phyloP scores from a whole-genome alignment of 805 yeast species.

The Candida lessepsii region DNA sequence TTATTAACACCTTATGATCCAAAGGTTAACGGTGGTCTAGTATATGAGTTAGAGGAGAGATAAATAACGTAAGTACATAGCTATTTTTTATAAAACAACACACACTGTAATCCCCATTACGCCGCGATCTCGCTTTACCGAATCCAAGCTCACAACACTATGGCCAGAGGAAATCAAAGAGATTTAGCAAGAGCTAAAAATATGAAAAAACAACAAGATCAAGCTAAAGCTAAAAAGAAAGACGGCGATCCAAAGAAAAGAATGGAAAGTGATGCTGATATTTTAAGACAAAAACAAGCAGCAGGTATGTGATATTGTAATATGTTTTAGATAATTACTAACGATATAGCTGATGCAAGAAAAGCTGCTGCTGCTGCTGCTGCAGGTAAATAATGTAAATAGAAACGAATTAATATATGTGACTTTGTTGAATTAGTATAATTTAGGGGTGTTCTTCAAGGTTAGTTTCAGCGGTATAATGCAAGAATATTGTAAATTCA shows the following conservation, averaged over 20 bases:
- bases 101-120: too few species aligned
- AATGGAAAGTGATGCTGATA: constrained; percentile 86
- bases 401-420: too few species aligned
- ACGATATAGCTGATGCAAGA: constrained; percentile 47
- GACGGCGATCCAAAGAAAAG: constrained; percentile 84
- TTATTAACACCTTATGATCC: constrained; percentile 78
- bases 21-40: constrained; percentile 50
- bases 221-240: constrained; percentile 56
- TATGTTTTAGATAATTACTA: constrained; percentile 13
- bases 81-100: too few species aligned
- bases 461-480: too few species aligned
- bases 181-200: constrained; percentile 90
- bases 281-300: constrained; percentile 84
- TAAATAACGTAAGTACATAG: constrained; percentile 15
- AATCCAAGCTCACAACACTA: constrained; percentile 27
- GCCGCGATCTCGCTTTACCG: too few species aligned
- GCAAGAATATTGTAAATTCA: too few species aligned
- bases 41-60: constrained; percentile 55
- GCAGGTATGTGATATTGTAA: constrained; percentile 53
- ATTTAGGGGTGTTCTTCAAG: too few species aligned
- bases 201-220: constrained; percentile 71
- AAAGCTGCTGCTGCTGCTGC: constrained; percentile 32
- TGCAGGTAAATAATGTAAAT: neutral
- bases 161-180: constrained; percentile 97
- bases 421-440: too few species aligned